A percentile compares a stretch with the other conserved stretches of the same genome.
Conservation (phyloP, 2,329 filamentous ascomycete species). For the Clonostachys byssicola region DNA sequence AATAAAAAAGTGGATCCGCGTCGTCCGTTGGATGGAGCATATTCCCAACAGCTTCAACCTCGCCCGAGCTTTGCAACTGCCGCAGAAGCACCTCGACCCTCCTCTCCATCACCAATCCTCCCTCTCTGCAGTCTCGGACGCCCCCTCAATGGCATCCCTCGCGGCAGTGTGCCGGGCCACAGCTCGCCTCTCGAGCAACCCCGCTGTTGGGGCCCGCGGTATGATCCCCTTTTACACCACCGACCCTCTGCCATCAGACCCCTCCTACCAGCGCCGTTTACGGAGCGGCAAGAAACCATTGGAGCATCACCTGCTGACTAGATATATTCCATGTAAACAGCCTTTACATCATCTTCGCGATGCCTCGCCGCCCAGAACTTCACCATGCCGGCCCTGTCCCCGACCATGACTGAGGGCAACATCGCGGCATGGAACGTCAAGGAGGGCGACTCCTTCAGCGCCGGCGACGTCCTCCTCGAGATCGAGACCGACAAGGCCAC, state of each 20-base stretch:
- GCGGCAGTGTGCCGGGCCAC: slow-evolving; percentile 61
- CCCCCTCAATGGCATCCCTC: slow-evolving; percentile 58
- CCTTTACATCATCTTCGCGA: slow-evolving; percentile 58
- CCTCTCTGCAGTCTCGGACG: background rate
- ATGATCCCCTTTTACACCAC: slow-evolving; percentile 17
- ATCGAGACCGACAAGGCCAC: slow-evolving; percentile 94
- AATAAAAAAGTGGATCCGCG: background rate
- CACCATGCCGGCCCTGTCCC: slow-evolving; percentile 86
- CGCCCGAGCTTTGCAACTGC: background rate
- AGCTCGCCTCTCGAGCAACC: slow-evolving; percentile 47
- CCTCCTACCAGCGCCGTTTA: no score
- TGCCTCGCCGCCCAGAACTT: slow-evolving; percentile 78
- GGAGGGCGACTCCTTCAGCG: slow-evolving; percentile 77
- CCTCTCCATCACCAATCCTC: slow-evolving; percentile 8
- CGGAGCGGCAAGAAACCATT: no score
- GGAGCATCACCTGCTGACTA: background rate
- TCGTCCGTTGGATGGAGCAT: no score
- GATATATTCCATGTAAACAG: slow-evolving; percentile 29
- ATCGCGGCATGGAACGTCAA: slow-evolving; percentile 83
- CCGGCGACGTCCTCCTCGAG: slow-evolving; percentile 84
- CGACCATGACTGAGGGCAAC: slow-evolving; percentile 92
- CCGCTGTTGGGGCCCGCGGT: slow-evolving; percentile 54
- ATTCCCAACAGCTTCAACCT: slow-evolving; percentile 1
- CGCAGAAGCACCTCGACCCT: slow-evolving; percentile 5
- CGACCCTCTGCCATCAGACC: no score